Evolutionary conservation across 805 yeast genomes (phyloP), one percentile per base, ranked within the genome.

Genomic region (Zygotorulaspora danielsina): DNA sequence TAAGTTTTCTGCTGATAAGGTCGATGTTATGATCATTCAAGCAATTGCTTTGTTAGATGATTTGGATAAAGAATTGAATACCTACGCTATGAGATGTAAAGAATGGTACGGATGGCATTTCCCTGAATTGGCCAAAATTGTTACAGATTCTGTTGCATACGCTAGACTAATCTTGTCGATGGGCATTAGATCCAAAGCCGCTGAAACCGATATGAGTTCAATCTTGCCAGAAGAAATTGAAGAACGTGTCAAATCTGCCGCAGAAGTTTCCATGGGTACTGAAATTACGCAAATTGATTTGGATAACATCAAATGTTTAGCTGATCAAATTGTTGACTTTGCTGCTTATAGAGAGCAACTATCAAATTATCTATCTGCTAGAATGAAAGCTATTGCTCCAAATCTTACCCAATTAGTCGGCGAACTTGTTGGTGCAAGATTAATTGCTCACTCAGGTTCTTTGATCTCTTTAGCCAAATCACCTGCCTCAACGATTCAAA

Each of bases 91-190:
- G 98, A 81, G 98, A 73, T 79, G 90, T 70, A 93, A 90, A 72
- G 98, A 93, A 72, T 93, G 98, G 98, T 93, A 93, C 71, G 98
- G 98, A 51, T 93, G 98, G 98, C 98, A 93, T 69, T 93, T 93
- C 81, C 98, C 98, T 27, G 98, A 93, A 69, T 79, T 93, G 79
- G 96, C 97, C 58, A 93, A 93, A 76, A 87, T 90, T 65, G 84
- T 93, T 55, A 80, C 83, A 53, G 98, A 90, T 70, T 89, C 96
- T 51, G 90, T 86, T 55, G 97, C 97, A 33, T 90, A 80, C 66
- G 97, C 97, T 46, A 83, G 94, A 72, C 84, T 88, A 54, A 85
- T 93, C 61, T 76, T 88, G 68, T 74, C 81, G 55, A 88, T 93
- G 96, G 97, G 97, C 54, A 70, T 85, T 55, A 80, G 98, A 73